Conservation (phyloP, 257 asterid genomes). For the Ophiorrhiza pumila region DNA sequence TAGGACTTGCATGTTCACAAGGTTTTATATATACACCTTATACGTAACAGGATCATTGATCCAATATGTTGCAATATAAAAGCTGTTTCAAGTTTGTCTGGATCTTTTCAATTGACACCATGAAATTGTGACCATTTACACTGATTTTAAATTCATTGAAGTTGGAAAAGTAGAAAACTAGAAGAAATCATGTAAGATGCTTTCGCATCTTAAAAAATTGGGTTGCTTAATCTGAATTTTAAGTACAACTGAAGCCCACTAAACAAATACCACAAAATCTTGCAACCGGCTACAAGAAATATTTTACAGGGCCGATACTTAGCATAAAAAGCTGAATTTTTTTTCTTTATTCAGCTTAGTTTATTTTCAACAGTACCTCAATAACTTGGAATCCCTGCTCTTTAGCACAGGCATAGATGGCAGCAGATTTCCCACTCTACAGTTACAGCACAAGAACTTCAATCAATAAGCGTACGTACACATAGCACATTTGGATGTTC, state of each 20-base stretch:
- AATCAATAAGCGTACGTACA: neutral
- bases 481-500: neutral
- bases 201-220: neutral
- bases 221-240: neutral
- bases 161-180: neutral
- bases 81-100: neutral
- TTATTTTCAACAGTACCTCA: conserved; percentile 54
- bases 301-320: neutral
- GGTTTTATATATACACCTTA: neutral
- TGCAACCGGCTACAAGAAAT: neutral
- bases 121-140: neutral
- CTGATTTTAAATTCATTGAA: neutral
- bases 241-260: neutral
- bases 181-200: neutral
- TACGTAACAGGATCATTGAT: neutral
- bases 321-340: neutral
- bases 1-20: neutral
- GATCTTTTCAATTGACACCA: neutral
- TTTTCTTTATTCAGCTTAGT: neutral
- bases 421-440: conserved; percentile 98
- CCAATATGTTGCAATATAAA: neutral
- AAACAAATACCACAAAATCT: neutral
- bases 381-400: conserved; percentile 95
- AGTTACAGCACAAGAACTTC: conserved; percentile 22
- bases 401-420: conserved; percentile 93